phyloP scores from a whole-genome alignment of 305 asterid genomes.

The Striga hermonthica region DNA sequence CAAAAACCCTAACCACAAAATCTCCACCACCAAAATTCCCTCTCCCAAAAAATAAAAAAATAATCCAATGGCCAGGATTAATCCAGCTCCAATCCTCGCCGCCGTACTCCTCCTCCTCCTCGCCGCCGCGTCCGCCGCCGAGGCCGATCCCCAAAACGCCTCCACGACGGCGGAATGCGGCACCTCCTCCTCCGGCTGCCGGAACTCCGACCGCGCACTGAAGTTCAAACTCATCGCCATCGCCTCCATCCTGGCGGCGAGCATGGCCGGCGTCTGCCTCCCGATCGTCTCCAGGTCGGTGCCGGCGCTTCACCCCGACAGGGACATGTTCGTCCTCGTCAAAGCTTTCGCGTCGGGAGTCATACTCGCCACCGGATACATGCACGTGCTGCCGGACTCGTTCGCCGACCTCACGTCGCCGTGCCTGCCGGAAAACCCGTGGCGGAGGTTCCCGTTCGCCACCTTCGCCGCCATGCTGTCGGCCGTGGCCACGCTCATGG shows the following conservation, averaged over 20 bases:
- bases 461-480: slow-evolving; percentile 48
- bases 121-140: not conserved
- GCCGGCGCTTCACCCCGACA: slow-evolving; percentile 36
- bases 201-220: slow-evolving; percentile 27
- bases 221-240: slow-evolving; percentile 39
- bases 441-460: slow-evolving; percentile 43
- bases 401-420: slow-evolving; percentile 33
- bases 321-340: slow-evolving; percentile 33
- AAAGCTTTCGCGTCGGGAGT: slow-evolving; percentile 49
- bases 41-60: not conserved
- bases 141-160: not conserved
- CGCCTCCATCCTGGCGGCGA: slow-evolving; percentile 35
- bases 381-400: slow-evolving; percentile 44
- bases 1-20: not conserved
- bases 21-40: not conserved
- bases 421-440: slow-evolving; percentile 40
- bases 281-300: slow-evolving; percentile 33
- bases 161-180: slow-evolving; percentile 17
- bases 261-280: slow-evolving; percentile 41
- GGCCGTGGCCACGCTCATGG: slow-evolving; percentile 35
- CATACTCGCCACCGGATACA: slow-evolving; percentile 44
- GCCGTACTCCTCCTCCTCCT: not conserved
- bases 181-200: slow-evolving; percentile 25
- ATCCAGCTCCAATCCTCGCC: not conserved
- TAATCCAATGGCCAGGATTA: not conserved